A percentile compares a stretch with the other conserved stretches of the same genome.
phyloP scores from a whole-genome alignment of 2,329 filamentous ascomycete species.

The Diaporthe ilicicola region DNA sequence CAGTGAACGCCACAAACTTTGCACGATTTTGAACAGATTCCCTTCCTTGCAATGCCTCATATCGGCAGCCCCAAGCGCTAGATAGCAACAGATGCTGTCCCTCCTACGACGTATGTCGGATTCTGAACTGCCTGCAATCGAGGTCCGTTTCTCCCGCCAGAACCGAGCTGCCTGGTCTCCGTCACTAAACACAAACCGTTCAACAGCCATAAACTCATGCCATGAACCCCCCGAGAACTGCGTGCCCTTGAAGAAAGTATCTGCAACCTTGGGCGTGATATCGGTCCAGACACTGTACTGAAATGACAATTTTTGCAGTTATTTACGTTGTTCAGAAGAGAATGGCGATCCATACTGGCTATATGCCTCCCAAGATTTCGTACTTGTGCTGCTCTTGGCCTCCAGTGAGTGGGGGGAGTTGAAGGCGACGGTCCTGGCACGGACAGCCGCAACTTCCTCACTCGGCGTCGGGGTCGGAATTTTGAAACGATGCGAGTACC shows the following conservation, averaged over 20 bases:
- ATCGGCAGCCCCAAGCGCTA: neutral
- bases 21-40: neutral
- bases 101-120: neutral
- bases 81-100: neutral
- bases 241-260: neutral
- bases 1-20: too few species aligned
- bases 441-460: neutral
- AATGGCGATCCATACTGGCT: neutral
- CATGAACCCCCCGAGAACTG: neutral
- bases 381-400: neutral
- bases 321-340: too few species aligned
- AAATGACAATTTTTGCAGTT: neutral
- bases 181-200: neutral
- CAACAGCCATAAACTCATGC: neutral
- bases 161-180: neutral
- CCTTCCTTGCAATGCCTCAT: neutral
- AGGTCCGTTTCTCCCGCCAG: neutral
- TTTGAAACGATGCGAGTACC: neutral
- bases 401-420: slow-evolving; percentile 1
- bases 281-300: slow-evolving; percentile 2
- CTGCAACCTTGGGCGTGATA: neutral
- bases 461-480: neutral
- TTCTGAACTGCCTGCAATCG: neutral
- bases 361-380: neutral
- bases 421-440: neutral